Evolutionary conservation across 768 basidiomycete genomes (phyloP).

Genomic region (Russula vinacea): DNA sequence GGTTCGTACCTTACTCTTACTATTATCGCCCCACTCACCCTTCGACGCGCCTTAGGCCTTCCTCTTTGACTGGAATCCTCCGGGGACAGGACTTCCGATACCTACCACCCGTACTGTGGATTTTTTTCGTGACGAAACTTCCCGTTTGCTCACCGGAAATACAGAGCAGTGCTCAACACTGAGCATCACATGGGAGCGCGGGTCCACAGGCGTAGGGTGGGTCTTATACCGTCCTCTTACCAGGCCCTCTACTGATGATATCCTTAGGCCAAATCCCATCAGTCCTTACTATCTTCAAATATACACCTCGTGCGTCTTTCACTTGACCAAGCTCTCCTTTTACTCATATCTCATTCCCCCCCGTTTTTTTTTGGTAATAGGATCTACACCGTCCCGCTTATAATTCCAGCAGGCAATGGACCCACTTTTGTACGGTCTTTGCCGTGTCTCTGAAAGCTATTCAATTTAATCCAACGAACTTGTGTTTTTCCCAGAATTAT

Average conservation of each 20-base stretch:
- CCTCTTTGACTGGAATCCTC: constrained; percentile 36
- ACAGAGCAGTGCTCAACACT: constrained; percentile 39
- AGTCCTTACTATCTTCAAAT: constrained; percentile 60
- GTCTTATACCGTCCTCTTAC: neutral
- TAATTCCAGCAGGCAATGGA: constrained; percentile 47
- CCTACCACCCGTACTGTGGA: constrained; percentile 34
- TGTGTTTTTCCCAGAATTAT: constrained; percentile 47
- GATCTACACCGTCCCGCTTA: constrained; percentile 49
- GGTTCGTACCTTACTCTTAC: constrained; percentile 7
- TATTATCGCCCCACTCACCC: neutral
- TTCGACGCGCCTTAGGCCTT: constrained; percentile 32
- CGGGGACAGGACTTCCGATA: constrained; percentile 35
- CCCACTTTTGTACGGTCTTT: constrained; percentile 46
- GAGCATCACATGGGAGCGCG: constrained; percentile 35
- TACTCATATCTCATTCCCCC: neutral
- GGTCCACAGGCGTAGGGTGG: constrained; percentile 33
- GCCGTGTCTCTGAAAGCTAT: neutral
- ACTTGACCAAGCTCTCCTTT: neutral
- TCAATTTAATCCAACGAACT: constrained; percentile 11
- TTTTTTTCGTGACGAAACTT: neutral
- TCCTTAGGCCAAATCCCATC: constrained; percentile 49
- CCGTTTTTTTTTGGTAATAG: constrained; percentile 33
- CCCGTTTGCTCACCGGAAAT: neutral
- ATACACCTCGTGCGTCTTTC: constrained; percentile 53
- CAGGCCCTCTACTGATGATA: constrained; percentile 1